phyloP scores from a whole-genome alignment of 2,329 filamentous ascomycete species.

The Trichothecium sympodiale region DNA sequence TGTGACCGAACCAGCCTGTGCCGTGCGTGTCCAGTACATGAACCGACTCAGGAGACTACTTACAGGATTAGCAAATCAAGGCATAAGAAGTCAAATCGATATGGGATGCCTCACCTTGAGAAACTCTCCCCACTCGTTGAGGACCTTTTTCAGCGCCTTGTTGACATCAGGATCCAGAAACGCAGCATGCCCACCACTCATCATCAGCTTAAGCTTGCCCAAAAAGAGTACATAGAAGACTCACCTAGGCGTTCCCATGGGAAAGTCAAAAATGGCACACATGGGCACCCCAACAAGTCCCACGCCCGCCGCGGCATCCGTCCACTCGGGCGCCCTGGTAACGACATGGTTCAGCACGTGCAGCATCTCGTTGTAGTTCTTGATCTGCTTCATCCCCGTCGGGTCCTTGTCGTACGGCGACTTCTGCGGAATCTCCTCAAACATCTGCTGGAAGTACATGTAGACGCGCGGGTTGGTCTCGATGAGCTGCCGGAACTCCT shows the following conservation, averaged over 20 bases:
- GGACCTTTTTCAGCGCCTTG: constrained; percentile 38
- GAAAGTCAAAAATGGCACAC: constrained; percentile 41
- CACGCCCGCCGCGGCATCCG: constrained; percentile 35
- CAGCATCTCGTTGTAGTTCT: constrained; percentile 57
- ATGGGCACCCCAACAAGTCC: constrained; percentile 45
- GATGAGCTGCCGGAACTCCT: constrained; percentile 56
- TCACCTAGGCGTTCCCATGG: constrained; percentile 42
- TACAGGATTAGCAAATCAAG: background rate
- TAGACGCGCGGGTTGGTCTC: constrained; percentile 52
- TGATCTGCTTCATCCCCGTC: constrained; percentile 49
- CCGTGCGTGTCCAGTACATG: constrained; percentile 31
- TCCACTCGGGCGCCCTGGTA: constrained; percentile 39
- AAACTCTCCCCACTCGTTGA: constrained; percentile 47
- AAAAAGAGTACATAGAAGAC: constrained; percentile 3
- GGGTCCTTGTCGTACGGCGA: constrained; percentile 50
- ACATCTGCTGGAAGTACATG: constrained; percentile 59
- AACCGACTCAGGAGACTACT: constrained; percentile 39
- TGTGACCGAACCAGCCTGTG: constrained; percentile 44
- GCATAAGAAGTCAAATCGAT: no score
- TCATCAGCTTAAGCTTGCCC: background rate
- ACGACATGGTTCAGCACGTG: constrained; percentile 52
- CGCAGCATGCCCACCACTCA: constrained; percentile 31
- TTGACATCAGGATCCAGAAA: constrained; percentile 46
- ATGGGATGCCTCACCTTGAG: constrained; percentile 24
- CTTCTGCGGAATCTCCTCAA: constrained; percentile 52